phyloP scores from a whole-genome alignment of 148 eudicot genomes.

The Gaultheria prostrata region DNA sequence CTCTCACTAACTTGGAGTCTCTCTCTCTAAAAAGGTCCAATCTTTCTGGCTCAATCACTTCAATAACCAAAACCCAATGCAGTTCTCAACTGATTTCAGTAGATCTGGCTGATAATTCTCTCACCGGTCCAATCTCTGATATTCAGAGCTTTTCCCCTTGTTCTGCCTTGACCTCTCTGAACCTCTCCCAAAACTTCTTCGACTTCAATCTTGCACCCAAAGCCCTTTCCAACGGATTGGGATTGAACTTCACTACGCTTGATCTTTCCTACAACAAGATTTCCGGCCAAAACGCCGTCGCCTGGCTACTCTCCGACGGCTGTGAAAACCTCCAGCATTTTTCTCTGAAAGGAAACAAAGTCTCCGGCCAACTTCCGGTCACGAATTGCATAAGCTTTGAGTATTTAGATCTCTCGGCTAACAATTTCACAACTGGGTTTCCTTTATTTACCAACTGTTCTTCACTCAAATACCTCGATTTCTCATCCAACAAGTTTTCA shows the following conservation, averaged over 20 bases:
- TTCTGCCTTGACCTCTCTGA: conserved; percentile 36
- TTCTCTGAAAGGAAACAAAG: conserved; percentile 54
- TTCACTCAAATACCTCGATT: conserved; percentile 50
- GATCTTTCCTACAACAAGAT: conserved; percentile 68
- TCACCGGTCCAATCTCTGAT: conserved; percentile 49
- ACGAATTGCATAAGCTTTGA: conserved; percentile 43
- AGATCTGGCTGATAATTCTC: conserved; percentile 63
- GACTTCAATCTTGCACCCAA: conserved; percentile 23
- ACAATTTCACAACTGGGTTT: conserved; percentile 52
- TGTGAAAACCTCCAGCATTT: conserved; percentile 39
- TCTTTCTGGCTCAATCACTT: conserved; percentile 47
- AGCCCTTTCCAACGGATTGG: conserved; percentile 19
- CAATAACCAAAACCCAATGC: conserved; percentile 31
- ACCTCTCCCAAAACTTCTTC: conserved; percentile 58
- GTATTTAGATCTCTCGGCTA: conserved; percentile 58
- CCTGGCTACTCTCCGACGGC: conserved; percentile 50
- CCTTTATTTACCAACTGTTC: conserved; percentile 47
- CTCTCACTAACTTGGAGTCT: conserved; percentile 36
- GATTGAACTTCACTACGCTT: conserved; percentile 30
- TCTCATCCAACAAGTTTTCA: conserved; percentile 61
- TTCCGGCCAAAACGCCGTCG: conserved; percentile 39
- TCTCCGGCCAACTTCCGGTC: conserved; percentile 43
- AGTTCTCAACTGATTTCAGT: conserved; percentile 20
- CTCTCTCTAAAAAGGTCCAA: conserved; percentile 43
- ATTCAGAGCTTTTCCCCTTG: conserved; percentile 43